A percentile compares a stretch with the other conserved stretches of the same genome.
Evolutionary conservation across 768 basidiomycete genomes (phyloP).

Genomic region (Lentinula detonsa): DNA sequence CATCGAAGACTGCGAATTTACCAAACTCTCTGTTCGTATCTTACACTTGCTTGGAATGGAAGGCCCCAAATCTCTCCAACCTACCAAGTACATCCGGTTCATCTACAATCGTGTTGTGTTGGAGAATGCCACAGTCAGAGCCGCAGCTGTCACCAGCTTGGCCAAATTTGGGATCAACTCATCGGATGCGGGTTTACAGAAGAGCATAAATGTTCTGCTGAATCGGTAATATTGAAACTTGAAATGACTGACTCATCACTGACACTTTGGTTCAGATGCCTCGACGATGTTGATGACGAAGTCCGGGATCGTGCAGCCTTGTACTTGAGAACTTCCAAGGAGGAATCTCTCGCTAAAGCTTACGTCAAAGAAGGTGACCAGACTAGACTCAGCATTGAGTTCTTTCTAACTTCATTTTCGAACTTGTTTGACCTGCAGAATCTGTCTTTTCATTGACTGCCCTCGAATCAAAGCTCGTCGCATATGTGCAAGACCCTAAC

Average conservation of each 20-base stretch:
- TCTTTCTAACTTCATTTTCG: background rate
- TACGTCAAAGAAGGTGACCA: constrained; percentile 86
- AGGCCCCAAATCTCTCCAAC: constrained; percentile 93
- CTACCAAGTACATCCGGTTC: constrained; percentile 97
- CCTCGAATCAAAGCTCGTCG: constrained; percentile 87
- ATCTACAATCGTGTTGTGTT: constrained; percentile 99
- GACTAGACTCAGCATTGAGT: background rate
- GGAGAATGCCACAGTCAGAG: constrained; percentile 96
- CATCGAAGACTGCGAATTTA: constrained; percentile 99
- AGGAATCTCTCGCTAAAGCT: constrained; percentile 70
- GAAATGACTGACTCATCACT: background rate
- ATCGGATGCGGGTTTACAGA: constrained; percentile 68
- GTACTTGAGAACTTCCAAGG: constrained; percentile 82
- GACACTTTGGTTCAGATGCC: constrained; percentile 48
- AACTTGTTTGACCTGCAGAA: constrained; percentile 42
- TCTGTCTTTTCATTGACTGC: constrained; percentile 89
- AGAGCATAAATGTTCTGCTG: constrained; percentile 59
- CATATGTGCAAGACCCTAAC: constrained; percentile 82
- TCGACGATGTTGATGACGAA: constrained; percentile 98
- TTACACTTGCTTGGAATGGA: constrained; percentile 93
- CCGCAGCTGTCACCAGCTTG: constrained; percentile 90
- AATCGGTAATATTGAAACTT: background rate
- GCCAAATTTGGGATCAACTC: constrained; percentile 97
- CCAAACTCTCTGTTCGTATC: constrained; percentile 96
- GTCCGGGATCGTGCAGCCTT: constrained; percentile 96